phyloP scores from a whole-genome alignment of 2,329 filamentous ascomycete genomes.

The Sporothrix phasma region DNA sequence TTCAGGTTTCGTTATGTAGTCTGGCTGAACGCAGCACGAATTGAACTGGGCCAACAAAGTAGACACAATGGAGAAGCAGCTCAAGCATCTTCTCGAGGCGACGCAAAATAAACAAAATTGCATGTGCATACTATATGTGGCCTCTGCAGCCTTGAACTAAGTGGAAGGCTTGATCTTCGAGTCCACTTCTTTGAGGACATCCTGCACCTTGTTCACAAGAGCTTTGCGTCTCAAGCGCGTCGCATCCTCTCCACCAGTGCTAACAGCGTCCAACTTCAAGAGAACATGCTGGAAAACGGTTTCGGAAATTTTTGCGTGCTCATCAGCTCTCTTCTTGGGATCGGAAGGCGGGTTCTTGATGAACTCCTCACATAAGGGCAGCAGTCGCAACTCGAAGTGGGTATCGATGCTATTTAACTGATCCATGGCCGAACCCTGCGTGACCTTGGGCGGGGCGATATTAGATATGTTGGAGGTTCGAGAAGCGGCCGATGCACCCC shows the following conservation, averaged over 20 bases:
- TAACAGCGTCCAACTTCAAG: constrained; percentile 66
- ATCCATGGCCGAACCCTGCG: constrained; percentile 38
- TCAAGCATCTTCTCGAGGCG: too few relatives aligned
- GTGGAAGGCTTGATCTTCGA: constrained; percentile 22
- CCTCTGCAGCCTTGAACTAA: background rate
- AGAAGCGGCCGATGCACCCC: constrained; percentile 24
- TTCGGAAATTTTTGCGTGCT: constrained; percentile 66
- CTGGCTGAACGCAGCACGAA: too few relatives aligned
- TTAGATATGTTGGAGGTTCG: constrained; percentile 17
- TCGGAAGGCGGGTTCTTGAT: constrained; percentile 53
- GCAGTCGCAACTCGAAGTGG: constrained; percentile 53
- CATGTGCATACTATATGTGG: too few relatives aligned
- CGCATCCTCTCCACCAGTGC: constrained; percentile 58
- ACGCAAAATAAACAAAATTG: background rate
- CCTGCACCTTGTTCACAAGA: constrained; percentile 62
- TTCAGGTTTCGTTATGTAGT: too few relatives aligned
- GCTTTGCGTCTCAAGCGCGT: constrained; percentile 59
- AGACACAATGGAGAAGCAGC: too few relatives aligned
- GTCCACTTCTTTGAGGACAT: constrained; percentile 56
- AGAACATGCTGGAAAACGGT: constrained; percentile 66
- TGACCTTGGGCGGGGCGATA: constrained; percentile 25
- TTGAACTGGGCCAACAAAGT: too few relatives aligned
- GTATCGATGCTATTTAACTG: constrained; percentile 57
- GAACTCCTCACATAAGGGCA: constrained; percentile 57
- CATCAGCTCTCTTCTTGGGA: constrained; percentile 57